Evolutionary conservation across 208 protist genomes (phyloP).

Genomic region (Histomonas meleagridis): DNA sequence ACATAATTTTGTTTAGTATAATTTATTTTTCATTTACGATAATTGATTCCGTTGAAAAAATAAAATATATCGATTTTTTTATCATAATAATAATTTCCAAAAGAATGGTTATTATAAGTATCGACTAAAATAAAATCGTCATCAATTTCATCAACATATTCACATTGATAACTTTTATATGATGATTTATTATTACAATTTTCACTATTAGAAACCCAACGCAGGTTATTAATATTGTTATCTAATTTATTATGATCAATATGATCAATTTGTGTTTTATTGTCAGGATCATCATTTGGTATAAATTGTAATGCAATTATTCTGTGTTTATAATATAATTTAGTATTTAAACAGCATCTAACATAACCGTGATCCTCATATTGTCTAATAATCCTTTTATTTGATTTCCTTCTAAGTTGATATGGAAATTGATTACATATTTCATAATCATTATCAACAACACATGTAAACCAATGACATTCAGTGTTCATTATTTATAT

Average conservation of each 20-base stretch:
- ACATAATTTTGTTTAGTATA: too few species aligned
- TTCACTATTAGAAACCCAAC: not conserved
- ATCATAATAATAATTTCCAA: not conserved
- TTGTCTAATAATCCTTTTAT: not conserved
- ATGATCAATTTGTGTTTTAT: too few species aligned
- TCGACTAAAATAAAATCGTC: not conserved
- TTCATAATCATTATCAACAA: not conserved
- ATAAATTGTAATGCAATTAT: not conserved
- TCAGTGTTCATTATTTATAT: too few species aligned
- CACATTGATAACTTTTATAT: not conserved
- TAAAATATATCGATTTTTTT: not conserved
- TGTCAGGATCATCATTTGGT: too few species aligned
- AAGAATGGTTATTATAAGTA: not conserved
- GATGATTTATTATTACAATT: not conserved
- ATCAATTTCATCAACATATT: not conserved
- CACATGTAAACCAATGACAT: too few species aligned
- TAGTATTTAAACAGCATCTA: not conserved
- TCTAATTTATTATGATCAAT: not conserved
- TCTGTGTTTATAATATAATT: not conserved
- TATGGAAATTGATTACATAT: not conserved
- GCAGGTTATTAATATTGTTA: not conserved
- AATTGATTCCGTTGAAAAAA: not conserved
- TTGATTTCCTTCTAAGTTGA: not conserved
- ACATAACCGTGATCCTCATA: not conserved
- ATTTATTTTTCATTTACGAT: too few species aligned